Conservation (phyloP, 192 early-diverging fungal genomes). For the Haplosporangium gracile region DNA sequence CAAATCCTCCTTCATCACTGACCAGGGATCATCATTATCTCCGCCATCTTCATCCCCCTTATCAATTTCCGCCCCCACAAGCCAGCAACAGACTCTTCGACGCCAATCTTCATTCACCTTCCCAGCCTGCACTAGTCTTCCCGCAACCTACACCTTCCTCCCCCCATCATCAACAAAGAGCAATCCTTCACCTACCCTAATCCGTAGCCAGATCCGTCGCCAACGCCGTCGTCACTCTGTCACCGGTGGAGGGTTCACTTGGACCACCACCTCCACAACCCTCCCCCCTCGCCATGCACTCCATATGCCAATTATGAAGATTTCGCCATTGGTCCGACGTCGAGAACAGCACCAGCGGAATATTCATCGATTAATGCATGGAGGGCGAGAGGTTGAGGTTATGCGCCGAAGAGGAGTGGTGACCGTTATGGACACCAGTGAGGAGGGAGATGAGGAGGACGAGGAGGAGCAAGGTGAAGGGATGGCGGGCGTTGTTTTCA, state of each 20-base stretch:
- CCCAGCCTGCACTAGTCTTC: not conserved
- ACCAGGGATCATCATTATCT: not conserved
- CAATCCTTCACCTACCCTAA: not conserved
- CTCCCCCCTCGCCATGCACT: conserved; percentile 41
- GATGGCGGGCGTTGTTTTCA: conserved; percentile 33
- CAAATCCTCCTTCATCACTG: not conserved
- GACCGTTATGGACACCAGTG: conserved; percentile 40
- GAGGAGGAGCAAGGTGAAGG: not conserved
- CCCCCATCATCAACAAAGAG: not conserved
- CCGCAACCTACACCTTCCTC: not conserved
- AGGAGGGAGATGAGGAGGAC: conserved; percentile 25
- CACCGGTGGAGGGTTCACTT: not conserved
- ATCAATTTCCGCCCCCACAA: not conserved
- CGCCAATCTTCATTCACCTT: not conserved
- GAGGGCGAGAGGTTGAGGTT: conserved; percentile 27
- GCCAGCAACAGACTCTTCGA: not conserved
- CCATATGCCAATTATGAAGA: conserved; percentile 50
- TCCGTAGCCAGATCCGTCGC: not conserved
- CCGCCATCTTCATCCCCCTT: not conserved
- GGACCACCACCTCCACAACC: conserved; percentile 12
- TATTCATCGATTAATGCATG: conserved; percentile 41
- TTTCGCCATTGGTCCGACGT: conserved; percentile 27
- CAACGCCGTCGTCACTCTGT: conserved; percentile 28
- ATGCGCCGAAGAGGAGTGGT: conserved; percentile 26
- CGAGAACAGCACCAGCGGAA: conserved; percentile 39